These are phyloP conservation scores for Blumeria hordei DNA, from an alignment of 2,329 filamentous ascomycete species.

Conservation along the genomic window DNA sequence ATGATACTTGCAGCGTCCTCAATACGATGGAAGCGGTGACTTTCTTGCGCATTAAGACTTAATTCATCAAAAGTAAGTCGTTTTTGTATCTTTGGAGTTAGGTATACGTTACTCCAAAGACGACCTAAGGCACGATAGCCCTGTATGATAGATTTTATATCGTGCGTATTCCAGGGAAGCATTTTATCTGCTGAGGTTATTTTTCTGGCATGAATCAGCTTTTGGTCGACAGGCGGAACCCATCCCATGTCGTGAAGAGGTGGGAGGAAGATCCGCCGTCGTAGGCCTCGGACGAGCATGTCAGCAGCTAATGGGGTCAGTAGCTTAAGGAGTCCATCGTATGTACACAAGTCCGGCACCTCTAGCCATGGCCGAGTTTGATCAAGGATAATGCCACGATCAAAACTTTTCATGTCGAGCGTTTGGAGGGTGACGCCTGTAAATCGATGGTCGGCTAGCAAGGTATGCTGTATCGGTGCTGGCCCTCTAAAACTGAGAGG, in stretches of 20 bases:
- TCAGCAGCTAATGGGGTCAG: slow-evolving; percentile 41
- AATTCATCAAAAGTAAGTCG: slow-evolving; percentile 1
- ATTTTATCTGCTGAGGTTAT: slow-evolving; percentile 1
- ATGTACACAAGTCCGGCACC: slow-evolving; percentile 22
- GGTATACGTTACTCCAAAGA: slow-evolving; percentile 1
- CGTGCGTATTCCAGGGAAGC: neutral
- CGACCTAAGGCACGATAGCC: slow-evolving; percentile 1
- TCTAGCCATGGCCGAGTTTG: slow-evolving; percentile 30
- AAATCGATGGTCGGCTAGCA: slow-evolving; percentile 32
- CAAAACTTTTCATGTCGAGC: slow-evolving; percentile 50
- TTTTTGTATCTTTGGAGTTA: neutral
- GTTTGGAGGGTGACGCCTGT: slow-evolving; percentile 78
- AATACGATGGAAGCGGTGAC: neutral
- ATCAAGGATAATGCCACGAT: slow-evolving; percentile 50
- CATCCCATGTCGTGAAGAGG: slow-evolving; percentile 21
- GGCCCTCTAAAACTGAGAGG: slow-evolving; percentile 47
- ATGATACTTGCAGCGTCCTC: neutral
- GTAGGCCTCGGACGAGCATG: slow-evolving; percentile 44
- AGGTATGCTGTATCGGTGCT: slow-evolving; percentile 66
- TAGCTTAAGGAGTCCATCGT: slow-evolving; percentile 24
- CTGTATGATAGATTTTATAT: neutral
- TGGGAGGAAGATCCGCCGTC: slow-evolving; percentile 36
- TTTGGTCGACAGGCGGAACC: slow-evolving; percentile 6
- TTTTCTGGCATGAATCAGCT: neutral
- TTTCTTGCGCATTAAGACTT: neutral